These are phyloP conservation scores for Dendrocalamus latiflorus DNA, from an alignment of 202 grass and related monocot species.

Conservation along the genomic window DNA sequence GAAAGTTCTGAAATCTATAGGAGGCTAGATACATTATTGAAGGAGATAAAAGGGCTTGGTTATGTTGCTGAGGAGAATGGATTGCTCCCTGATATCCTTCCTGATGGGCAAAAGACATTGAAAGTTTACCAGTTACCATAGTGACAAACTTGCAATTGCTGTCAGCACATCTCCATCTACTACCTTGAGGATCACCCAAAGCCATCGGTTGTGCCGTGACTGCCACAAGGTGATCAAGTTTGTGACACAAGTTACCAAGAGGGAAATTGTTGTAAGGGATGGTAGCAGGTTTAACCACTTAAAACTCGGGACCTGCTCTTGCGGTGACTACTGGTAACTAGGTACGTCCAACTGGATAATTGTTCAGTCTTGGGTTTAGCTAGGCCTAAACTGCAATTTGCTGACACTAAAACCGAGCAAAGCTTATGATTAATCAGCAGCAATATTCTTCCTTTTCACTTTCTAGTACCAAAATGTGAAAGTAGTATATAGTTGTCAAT, in stretches of 20 bases:
- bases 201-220: constrained; percentile 60
- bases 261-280: constrained; percentile 77
- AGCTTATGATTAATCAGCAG: background rate
- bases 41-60: constrained; percentile 47
- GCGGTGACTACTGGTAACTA: constrained; percentile 78
- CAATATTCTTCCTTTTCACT: background rate
- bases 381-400: background rate
- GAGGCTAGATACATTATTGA: constrained; percentile 55
- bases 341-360: constrained; percentile 33
- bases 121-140: constrained; percentile 53
- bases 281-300: constrained; percentile 87
- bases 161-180: constrained; percentile 49
- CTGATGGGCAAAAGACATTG: constrained; percentile 33
- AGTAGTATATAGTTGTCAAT: background rate
- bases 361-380: background rate
- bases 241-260: constrained; percentile 45
- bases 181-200: constrained; percentile 57
- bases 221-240: constrained; percentile 70
- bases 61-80: constrained; percentile 45
- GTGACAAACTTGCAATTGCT: constrained; percentile 70
- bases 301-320: constrained; percentile 72
- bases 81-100: constrained; percentile 62
- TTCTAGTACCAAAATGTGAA: constrained; percentile 1
- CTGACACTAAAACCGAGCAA: constrained; percentile 10
- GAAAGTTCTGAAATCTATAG: constrained; percentile 55